These are phyloP conservation scores for Coniferiporia weirii DNA, from an alignment of 1,284 basidiomycete species.

Conservation along the genomic window DNA sequence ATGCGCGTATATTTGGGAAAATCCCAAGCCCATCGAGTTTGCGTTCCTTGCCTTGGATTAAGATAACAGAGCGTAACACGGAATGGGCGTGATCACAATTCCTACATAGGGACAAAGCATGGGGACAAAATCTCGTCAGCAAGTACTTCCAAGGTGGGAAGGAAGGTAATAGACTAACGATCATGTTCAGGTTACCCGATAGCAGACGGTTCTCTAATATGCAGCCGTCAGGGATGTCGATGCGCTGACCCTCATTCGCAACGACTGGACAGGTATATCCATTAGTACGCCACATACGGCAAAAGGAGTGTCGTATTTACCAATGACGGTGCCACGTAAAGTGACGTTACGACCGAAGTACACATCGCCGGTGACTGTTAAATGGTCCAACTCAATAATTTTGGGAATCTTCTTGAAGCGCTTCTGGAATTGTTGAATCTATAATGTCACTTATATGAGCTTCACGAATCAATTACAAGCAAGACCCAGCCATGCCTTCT, in stretches of 20 bases:
- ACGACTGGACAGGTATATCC: conserved; percentile 42
- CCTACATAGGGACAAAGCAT: not conserved
- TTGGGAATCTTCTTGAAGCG: conserved; percentile 97
- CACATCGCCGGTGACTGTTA: conserved; percentile 96
- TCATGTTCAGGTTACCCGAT: conserved; percentile 67
- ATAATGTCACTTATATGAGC: conserved; percentile 25
- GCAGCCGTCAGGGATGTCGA: conserved; percentile 94
- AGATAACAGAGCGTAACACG: not conserved
- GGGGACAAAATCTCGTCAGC: not conserved
- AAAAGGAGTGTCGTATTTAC: conserved; percentile 29
- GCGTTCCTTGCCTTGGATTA: not conserved
- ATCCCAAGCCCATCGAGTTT: not conserved
- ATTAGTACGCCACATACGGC: not conserved
- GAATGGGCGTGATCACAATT: not conserved
- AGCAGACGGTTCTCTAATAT: conserved; percentile 85
- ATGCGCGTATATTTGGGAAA: not conserved
- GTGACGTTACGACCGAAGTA: conserved; percentile 94
- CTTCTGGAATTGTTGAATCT: conserved; percentile 97
- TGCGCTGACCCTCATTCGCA: conserved; percentile 91
- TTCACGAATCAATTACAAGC: not conserved
- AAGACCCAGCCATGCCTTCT: conserved; percentile 47
- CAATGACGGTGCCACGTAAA: conserved; percentile 82
- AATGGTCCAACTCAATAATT: conserved; percentile 91
- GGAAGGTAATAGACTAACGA: conserved; percentile 36
- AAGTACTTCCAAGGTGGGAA: not conserved